phyloP scores from a whole-genome alignment of 164 flowering plant genomes.

The Magnolia officinalis region DNA sequence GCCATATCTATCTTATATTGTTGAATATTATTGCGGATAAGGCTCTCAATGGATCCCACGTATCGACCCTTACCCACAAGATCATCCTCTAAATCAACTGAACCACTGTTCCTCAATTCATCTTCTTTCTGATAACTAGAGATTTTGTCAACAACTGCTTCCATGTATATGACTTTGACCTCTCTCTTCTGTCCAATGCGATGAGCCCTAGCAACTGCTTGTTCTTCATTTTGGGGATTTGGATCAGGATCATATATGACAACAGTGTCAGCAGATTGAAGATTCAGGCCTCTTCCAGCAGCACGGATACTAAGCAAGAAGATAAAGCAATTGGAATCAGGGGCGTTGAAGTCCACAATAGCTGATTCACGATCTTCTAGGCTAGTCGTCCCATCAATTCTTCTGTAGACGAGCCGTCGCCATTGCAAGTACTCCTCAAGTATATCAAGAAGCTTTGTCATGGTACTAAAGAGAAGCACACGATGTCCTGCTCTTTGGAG shows the following conservation, averaged over 20 bases:
- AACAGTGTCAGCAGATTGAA: conserved; percentile 97
- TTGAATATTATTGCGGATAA: conserved; percentile 92
- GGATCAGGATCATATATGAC: conserved; percentile 98
- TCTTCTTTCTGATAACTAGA: conserved; percentile 91
- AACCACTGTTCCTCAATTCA: conserved; percentile 72
- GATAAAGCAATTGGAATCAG: conserved; percentile 78
- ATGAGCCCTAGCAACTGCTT: conserved; percentile 98
- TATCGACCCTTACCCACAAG: conserved; percentile 98
- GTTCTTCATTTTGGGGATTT: conserved; percentile 98
- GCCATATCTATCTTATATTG: conserved; percentile 99
- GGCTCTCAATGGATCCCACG: conserved; percentile 96
- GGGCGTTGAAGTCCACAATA: conserved; percentile 85
- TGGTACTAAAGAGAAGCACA: conserved; percentile 91
- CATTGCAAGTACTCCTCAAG: conserved; percentile 93
- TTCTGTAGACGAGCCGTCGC: conserved; percentile 76
- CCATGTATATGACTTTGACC: conserved; percentile 96
- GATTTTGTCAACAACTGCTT: conserved; percentile 91
- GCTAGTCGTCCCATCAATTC: conserved; percentile 97
- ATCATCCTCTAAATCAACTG: conserved; percentile 89
- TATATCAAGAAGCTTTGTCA: conserved; percentile 97
- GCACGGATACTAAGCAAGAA: conserved; percentile 99
- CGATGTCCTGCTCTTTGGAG: conserved; percentile 93
- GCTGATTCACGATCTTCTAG: conserved; percentile 97
- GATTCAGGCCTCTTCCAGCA: conserved; percentile 97
- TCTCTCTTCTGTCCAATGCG: conserved; percentile 96